These are phyloP conservation scores for Plectosphaerella cucumerina DNA, from an alignment of 2,329 filamentous ascomycete species.

Conservation along the genomic window DNA sequence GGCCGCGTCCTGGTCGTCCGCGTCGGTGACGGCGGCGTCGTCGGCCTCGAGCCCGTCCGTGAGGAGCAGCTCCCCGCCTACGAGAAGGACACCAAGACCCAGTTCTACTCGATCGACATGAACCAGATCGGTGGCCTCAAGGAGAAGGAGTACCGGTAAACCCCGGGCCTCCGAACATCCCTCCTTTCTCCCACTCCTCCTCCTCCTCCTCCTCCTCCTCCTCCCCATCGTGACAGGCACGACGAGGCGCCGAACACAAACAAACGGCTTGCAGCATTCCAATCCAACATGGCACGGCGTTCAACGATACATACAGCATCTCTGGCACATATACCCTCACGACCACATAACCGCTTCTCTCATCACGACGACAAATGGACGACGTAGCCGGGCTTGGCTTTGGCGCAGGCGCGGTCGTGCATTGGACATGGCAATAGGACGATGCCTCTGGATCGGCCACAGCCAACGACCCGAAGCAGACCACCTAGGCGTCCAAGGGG, in stretches of 20 bases:
- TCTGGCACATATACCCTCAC: slow-evolving; percentile 12
- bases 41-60: slow-evolving; percentile 84
- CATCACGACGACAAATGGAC: slow-evolving; percentile 4
- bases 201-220: background rate
- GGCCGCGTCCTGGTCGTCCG: slow-evolving; percentile 89
- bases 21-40: slow-evolving; percentile 77
- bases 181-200: background rate
- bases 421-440: slow-evolving; percentile 5
- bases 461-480: background rate
- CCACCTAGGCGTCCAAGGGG: slow-evolving; percentile 3
- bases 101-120: slow-evolving; percentile 93
- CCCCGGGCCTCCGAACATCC: slow-evolving; percentile 2
- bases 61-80: slow-evolving; percentile 83
- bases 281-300: slow-evolving; percentile 12
- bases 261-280: slow-evolving; percentile 5
- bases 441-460: background rate
- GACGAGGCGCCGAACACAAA: slow-evolving; percentile 9
- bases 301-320: slow-evolving; percentile 11
- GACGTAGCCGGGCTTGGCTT: background rate
- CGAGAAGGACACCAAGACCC: slow-evolving; percentile 70
- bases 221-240: background rate
- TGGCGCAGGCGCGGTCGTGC: background rate
- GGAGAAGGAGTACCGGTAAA: slow-evolving; percentile 65
- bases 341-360: slow-evolving; percentile 5
- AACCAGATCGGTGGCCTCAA: slow-evolving; percentile 91